Percentiles rank a stretch among this genome's conserved stretches.
These are phyloP conservation scores for Didymella lethalis DNA, from an alignment of 2,329 filamentous ascomycete genomes.

Conservation along the genomic window DNA sequence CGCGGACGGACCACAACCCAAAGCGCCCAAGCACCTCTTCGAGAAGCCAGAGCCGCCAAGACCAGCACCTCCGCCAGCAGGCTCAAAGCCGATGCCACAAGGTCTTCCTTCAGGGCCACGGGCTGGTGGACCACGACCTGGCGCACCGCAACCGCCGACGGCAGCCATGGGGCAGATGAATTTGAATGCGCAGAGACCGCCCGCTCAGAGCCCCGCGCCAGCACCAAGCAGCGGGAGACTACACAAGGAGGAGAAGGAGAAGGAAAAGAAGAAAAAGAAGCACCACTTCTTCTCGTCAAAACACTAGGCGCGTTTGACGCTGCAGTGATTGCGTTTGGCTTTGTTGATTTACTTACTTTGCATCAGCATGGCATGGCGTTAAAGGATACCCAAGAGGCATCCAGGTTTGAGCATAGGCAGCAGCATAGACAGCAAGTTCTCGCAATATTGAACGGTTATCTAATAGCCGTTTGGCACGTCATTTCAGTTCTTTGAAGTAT, in stretches of 20 bases:
- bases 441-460: conserved; percentile 5
- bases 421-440: conserved; percentile 15
- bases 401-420: conserved; percentile 1
- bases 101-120: conserved; percentile 44
- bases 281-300: conserved; percentile 62
- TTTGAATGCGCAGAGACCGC: conserved; percentile 37
- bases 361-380: conserved; percentile 23
- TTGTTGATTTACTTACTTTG: conserved; percentile 6
- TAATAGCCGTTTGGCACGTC: background rate
- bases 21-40: conserved; percentile 85
- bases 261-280: conserved; percentile 63
- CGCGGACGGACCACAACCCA: conserved; percentile 78
- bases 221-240: conserved; percentile 31
- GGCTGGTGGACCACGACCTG: conserved; percentile 23
- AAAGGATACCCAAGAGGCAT: conserved; percentile 13
- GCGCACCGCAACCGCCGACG: conserved; percentile 43
- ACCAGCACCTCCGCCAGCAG: conserved; percentile 61
- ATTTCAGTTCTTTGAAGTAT: background rate
- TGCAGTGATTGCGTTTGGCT: background rate
- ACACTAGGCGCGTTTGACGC: conserved; percentile 27
- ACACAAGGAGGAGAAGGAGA: conserved; percentile 36
- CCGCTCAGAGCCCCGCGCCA: conserved; percentile 25
- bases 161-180: conserved; percentile 46
- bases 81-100: conserved; percentile 46
- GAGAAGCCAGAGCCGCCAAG: conserved; percentile 70